These are phyloP conservation scores for Zarea fungicola DNA, from an alignment of 2,329 filamentous ascomycete species.

Conservation along the genomic window DNA sequence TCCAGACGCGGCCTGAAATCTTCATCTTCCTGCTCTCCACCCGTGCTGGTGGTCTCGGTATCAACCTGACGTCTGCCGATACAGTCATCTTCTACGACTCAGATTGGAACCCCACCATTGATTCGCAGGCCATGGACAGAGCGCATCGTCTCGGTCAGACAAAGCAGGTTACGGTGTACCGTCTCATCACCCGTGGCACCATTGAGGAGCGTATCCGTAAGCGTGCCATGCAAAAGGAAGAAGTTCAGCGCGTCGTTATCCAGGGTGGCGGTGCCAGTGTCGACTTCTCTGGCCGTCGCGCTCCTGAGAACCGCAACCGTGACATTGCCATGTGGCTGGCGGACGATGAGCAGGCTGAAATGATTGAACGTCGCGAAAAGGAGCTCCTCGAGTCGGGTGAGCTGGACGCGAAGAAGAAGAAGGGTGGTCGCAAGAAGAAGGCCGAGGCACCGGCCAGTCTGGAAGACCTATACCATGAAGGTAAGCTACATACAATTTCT, in stretches of 20 bases:
- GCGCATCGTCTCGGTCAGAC: conserved; percentile 97
- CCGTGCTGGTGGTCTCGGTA: conserved; percentile 93
- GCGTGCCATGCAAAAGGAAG: conserved; percentile 94
- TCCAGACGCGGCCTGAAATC: conserved; percentile 90
- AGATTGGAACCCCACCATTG: conserved; percentile 98
- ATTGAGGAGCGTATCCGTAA: conserved; percentile 98
- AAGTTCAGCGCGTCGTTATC: conserved; percentile 96
- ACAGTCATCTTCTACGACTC: conserved; percentile 99
- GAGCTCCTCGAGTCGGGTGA: conserved; percentile 73
- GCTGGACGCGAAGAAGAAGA: conserved; percentile 59
- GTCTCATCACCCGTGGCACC: conserved; percentile 91
- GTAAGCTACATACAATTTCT: conserved; percentile 60
- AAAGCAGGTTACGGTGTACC: conserved; percentile 92
- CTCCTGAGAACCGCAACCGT: conserved; percentile 87
- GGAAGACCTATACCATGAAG: conserved; percentile 99
- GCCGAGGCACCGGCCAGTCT: conserved; percentile 58
- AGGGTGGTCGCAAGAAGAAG: conserved; percentile 52
- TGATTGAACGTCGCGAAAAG: conserved; percentile 88
- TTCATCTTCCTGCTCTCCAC: conserved; percentile 97
- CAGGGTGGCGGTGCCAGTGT: conserved; percentile 85
- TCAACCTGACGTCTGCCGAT: conserved; percentile 93
- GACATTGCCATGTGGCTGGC: conserved; percentile 99
- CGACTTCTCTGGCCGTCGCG: conserved; percentile 89
- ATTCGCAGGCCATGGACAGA: conserved; percentile 98
- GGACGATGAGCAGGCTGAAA: conserved; percentile 90